phyloP scores from a whole-genome alignment of 78 protist genomes.

The Isochrysis galbana region DNA sequence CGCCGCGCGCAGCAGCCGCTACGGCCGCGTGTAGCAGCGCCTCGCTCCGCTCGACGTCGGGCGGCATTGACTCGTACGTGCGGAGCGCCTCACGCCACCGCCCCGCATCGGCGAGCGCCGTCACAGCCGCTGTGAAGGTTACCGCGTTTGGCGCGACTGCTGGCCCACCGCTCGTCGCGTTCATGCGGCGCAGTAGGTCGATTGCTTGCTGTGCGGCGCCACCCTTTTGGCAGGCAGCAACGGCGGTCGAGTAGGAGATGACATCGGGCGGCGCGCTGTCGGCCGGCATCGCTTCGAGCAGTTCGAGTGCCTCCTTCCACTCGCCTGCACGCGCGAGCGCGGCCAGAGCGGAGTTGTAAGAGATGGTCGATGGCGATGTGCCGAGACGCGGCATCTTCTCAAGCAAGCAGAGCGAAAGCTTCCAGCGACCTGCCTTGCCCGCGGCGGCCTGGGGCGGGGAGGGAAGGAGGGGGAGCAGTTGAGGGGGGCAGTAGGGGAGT shows the following conservation, averaged over 20 bases:
- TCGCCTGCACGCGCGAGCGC: not conserved
- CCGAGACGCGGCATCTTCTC: not conserved
- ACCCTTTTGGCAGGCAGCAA: not conserved
- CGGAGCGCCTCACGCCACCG: not conserved
- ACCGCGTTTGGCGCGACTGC: not conserved
- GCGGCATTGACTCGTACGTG: not conserved
- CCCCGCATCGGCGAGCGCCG: slow-evolving; percentile 4
- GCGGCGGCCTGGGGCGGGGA: too few species aligned
- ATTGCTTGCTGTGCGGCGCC: not conserved
- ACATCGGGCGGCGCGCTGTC: not conserved
- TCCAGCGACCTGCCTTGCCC: not conserved
- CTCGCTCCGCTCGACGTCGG: not conserved
- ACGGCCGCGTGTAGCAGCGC: not conserved
- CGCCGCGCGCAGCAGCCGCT: not conserved
- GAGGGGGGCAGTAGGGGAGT: too few species aligned
- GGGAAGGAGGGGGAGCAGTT: too few species aligned
- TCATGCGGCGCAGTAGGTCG: not conserved
- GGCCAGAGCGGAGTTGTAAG: not conserved
- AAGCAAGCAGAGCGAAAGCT: not conserved
- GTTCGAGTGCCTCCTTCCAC: not conserved
- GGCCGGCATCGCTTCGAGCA: not conserved
- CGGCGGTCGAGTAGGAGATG: not conserved
- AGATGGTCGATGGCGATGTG: not conserved
- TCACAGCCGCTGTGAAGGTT: not conserved
- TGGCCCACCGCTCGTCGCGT: not conserved